A percentile compares a stretch with the other conserved stretches of the same genome.
These are phyloP conservation scores for Fallopia convolvulus DNA, from an alignment of 148 eudicot species.

Conservation along the genomic window DNA sequence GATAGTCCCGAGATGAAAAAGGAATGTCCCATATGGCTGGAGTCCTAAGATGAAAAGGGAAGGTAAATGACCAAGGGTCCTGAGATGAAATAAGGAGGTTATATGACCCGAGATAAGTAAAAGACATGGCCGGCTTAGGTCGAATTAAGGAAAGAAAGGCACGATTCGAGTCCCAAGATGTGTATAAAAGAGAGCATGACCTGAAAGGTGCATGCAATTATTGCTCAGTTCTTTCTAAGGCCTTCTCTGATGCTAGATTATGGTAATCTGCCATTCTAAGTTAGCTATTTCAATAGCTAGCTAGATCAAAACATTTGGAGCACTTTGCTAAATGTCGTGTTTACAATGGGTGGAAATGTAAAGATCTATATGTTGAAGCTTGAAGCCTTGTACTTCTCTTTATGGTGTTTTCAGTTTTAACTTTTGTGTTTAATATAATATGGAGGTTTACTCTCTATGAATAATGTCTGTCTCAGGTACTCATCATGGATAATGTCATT, in stretches of 20 bases:
- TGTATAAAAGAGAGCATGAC: too few species aligned
- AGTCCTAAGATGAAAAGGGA: too few species aligned
- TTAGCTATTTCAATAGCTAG: not conserved
- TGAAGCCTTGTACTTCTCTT: not conserved
- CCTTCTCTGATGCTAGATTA: not conserved
- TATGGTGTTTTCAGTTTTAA: not conserved
- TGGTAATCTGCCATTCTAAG: not conserved
- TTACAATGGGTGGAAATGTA: not conserved
- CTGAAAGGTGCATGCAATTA: not conserved
- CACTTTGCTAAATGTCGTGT: not conserved
- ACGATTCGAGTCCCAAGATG: too few species aligned
- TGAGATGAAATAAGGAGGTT: too few species aligned
- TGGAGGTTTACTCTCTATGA: not conserved
- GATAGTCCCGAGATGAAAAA: too few species aligned
- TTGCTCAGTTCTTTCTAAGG: not conserved
- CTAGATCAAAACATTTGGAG: not conserved
- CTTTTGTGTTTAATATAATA: not conserved
- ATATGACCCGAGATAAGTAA: too few species aligned
- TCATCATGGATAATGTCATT: constrained; percentile 96
- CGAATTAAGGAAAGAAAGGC: too few species aligned
- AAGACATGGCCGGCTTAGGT: too few species aligned
- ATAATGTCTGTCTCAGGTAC: constrained; percentile 41
- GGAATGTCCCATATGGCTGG: too few species aligned
- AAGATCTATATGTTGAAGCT: not conserved
- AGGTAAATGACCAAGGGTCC: too few species aligned